Base-by-base conservation (phyloP, 768 basidiomycete species). In the Leccinum barrowsii region DNA sequence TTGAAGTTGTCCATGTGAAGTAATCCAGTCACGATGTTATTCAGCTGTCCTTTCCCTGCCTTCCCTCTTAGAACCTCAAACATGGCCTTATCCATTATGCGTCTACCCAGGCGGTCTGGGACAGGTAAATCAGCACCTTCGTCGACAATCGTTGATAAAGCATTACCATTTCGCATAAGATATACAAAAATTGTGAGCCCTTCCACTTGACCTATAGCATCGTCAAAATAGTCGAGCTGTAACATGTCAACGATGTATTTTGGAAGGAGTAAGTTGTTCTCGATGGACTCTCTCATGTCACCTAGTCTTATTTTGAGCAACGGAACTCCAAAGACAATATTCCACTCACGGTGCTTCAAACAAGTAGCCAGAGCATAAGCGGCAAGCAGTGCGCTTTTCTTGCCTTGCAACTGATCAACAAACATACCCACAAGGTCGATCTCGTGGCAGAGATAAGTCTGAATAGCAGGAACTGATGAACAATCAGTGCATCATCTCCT, bases 111-210 rank as follows among this genome's bases (percentile, higher is more conserved):
- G 15, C 61, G 53, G 2, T 4, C 67, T 69, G 34, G 22, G 1
- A 17, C 51, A 22, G 0, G 35, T 22, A 1, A 21, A 11, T 70
- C 15, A 61, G 50, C 10, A 53, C 21, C 30, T 19, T n/a, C 19
- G 11, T 34, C 30, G 13, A 17, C 10, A 32, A 52, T 11, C 13
- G 24, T 32, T 7, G 21, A 21, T 15, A 7, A 15, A 22, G 7
- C 22, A n/a, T 62, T 60, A 68, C 67, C 56, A 2, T 59, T 26
- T 37, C 57, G 58, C 63, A 68, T 67, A 5, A 68, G 52, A 32
- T 68, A 54, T 2, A 50, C 49, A 13, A 68, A 68, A 3, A 68
- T 58, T 28, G 69, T 65, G 49, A 67, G 69, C 11, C 67, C 67
- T 50, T 68, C 67, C 1, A 69, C 55, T 22, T 6, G 51, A 12